Evolutionary conservation across 305 asterid genomes (phyloP).

Genomic region (Rubia balearica): DNA sequence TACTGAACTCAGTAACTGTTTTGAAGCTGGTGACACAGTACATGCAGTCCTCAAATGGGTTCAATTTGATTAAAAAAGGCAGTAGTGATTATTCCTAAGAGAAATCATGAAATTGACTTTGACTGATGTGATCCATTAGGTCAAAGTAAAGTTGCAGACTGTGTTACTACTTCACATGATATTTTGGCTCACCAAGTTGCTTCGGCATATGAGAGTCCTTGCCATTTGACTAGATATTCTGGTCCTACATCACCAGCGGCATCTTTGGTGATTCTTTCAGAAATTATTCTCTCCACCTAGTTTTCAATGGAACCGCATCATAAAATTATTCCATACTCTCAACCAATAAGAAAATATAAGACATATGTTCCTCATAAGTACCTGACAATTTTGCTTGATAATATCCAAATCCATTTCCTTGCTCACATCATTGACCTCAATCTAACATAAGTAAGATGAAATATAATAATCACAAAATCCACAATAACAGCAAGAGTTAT

Average conservation of each 20-base stretch:
- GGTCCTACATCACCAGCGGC: conserved; percentile 72
- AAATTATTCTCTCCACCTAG: conserved; percentile 94
- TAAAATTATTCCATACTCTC: conserved; percentile 14
- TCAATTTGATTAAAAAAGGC: not conserved
- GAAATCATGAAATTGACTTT: conserved; percentile 13
- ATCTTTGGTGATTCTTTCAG: conserved; percentile 80
- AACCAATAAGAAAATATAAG: conserved; percentile 15
- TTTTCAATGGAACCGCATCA: conserved; percentile 22
- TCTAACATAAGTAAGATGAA: conserved; percentile 37
- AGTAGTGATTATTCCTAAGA: not conserved
- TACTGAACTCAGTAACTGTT: conserved; percentile 17
- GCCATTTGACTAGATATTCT: conserved; percentile 98
- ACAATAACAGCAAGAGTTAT: not conserved
- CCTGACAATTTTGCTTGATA: conserved; percentile 93
- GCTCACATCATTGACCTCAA: conserved; percentile 98
- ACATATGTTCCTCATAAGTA: conserved; percentile 12
- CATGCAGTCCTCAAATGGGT: not conserved
- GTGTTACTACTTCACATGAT: conserved; percentile 13
- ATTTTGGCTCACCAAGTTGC: conserved; percentile 71
- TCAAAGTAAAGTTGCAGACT: conserved; percentile 11
- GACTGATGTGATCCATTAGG: not conserved
- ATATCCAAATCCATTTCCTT: conserved; percentile 99
- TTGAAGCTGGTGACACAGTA: conserved; percentile 2
- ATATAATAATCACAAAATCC: conserved; percentile 4
- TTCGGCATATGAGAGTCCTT: conserved; percentile 98